Evolutionary conservation across 345 rosid species (phyloP).

Genomic region (Diplotaxis tenuifolia): DNA sequence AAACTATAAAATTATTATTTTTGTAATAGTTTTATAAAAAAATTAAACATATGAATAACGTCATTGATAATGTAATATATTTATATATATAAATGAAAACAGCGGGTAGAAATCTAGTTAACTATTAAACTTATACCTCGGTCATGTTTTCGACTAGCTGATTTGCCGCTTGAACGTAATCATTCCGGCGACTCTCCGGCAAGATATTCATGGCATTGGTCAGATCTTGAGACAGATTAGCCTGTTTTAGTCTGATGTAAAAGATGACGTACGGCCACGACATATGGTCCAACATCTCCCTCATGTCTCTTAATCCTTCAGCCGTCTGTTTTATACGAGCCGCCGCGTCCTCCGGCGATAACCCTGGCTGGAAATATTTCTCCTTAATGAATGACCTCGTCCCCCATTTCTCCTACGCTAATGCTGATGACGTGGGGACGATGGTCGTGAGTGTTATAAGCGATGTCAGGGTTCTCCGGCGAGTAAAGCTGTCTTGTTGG

Average conservation of each 20-base stretch:
- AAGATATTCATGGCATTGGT: slow-evolving; percentile 60
- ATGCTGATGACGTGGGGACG: slow-evolving; percentile 36
- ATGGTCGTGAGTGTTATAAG: slow-evolving; percentile 40
- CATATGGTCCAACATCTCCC: slow-evolving; percentile 89
- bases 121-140: no score
- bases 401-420: slow-evolving; percentile 81
- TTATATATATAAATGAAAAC: no score
- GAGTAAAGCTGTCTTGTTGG: slow-evolving; percentile 26
- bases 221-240: slow-evolving; percentile 79
- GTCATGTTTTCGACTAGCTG: slow-evolving; percentile 70
- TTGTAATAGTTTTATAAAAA: no score
- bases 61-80: background rate
- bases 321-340: slow-evolving; percentile 88
- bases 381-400: slow-evolving; percentile 66
- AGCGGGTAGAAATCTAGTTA: no score
- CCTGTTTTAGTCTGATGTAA: slow-evolving; percentile 67
- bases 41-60: no score
- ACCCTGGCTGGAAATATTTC: slow-evolving; percentile 60
- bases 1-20: background rate
- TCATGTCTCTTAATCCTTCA: slow-evolving; percentile 67
- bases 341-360: slow-evolving; percentile 80
- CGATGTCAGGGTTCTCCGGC: slow-evolving; percentile 46
- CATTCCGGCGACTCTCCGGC: slow-evolving; percentile 56
- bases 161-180: slow-evolving; percentile 68
- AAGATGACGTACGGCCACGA: slow-evolving; percentile 87